phyloP scores from a whole-genome alignment of 1,139 yeast species.

The Pichiaceae sp. region DNA sequence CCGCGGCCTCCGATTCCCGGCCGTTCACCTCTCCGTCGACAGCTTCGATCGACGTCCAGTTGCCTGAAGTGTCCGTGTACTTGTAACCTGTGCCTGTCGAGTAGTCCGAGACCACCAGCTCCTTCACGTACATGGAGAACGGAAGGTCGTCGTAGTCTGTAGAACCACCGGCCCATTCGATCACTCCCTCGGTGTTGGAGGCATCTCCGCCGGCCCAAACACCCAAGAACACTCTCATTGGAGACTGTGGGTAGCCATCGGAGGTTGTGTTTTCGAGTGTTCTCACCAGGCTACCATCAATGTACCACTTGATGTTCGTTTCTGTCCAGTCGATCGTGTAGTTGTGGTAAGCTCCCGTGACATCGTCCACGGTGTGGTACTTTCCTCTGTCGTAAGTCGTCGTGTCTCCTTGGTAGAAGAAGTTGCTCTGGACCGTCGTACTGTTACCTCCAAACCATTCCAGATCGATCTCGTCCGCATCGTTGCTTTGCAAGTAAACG shows the following conservation, averaged over 20 bases:
- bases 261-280: conserved; percentile 30
- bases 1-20: conserved; percentile 39
- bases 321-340: conserved; percentile 80
- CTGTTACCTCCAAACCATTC: conserved; percentile 80
- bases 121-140: conserved; percentile 54
- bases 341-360: conserved; percentile 56
- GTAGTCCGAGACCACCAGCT: conserved; percentile 62
- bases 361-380: conserved; percentile 49
- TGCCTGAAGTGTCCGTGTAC: conserved; percentile 58
- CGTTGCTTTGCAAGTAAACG: conserved; percentile 77
- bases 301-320: conserved; percentile 41
- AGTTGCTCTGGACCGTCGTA: conserved; percentile 70
- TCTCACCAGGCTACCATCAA: conserved; percentile 35
- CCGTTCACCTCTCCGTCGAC: conserved; percentile 59
- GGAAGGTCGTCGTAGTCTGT: conserved; percentile 44
- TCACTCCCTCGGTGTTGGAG: conserved; percentile 39
- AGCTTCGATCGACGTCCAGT: conserved; percentile 61
- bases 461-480: conserved; percentile 76
- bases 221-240: conserved; percentile 39
- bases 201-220: conserved; percentile 56
- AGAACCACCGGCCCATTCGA: conserved; percentile 51
- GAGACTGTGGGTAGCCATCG: conserved; percentile 43
- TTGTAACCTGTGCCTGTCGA: conserved; percentile 66
- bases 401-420: conserved; percentile 71
- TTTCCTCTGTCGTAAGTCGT: conserved; percentile 73